Evolutionary conservation across 2,329 filamentous ascomycete genomes (phyloP).

Genomic region (Didymella lethalis): DNA sequence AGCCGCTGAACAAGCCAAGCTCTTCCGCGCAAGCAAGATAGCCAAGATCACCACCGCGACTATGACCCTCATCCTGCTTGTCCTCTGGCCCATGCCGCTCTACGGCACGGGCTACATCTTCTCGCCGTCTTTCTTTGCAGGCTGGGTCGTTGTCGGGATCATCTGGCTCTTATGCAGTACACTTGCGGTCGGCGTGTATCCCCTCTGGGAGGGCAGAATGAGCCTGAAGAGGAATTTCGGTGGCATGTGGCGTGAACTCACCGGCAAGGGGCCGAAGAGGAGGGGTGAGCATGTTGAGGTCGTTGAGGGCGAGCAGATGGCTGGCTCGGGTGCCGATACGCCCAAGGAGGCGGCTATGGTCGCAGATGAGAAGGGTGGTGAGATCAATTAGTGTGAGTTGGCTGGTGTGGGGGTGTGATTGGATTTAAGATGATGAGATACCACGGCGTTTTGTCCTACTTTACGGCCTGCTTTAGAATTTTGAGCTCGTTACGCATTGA

Average conservation of each 20-base stretch:
- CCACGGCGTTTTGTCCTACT: background rate
- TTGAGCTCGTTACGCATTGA: too few relatives aligned
- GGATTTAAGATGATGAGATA: background rate
- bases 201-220: slow-evolving; percentile 71
- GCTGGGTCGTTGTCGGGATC: slow-evolving; percentile 73
- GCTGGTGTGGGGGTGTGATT: too few relatives aligned
- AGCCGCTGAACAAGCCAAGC: slow-evolving; percentile 52
- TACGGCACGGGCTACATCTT: slow-evolving; percentile 85
- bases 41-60: slow-evolving; percentile 65
- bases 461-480: background rate
- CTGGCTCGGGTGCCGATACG: slow-evolving; percentile 27
- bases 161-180: slow-evolving; percentile 80
- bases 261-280: slow-evolving; percentile 29
- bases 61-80: slow-evolving; percentile 73
- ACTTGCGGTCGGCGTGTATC: slow-evolving; percentile 79
- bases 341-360: slow-evolving; percentile 30
- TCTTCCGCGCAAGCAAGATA: slow-evolving; percentile 58
- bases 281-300: slow-evolving; percentile 19
- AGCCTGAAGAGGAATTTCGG: slow-evolving; percentile 37
- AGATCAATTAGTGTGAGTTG: slow-evolving; percentile 11
- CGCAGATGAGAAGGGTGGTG: slow-evolving; percentile 23
- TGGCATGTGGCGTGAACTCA: slow-evolving; percentile 40
- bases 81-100: slow-evolving; percentile 92
- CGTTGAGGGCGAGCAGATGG: slow-evolving; percentile 30
- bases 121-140: slow-evolving; percentile 79